phyloP scores from a whole-genome alignment of 202 grass and related monocot species.

The Thinopyrum obtusiflorum region DNA sequence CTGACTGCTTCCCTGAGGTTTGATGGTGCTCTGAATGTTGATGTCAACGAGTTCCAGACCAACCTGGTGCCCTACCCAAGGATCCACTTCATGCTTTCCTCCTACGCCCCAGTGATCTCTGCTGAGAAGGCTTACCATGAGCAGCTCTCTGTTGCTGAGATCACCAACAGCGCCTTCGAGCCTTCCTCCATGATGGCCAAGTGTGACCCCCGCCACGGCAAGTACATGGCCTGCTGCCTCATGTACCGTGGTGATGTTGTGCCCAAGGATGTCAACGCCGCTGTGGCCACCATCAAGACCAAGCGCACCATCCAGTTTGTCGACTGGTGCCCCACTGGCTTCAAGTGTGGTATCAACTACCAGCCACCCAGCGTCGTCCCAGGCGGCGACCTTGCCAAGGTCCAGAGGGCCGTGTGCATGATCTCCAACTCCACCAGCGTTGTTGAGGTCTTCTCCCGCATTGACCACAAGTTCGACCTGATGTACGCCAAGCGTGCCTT shows the following conservation, averaged over 20 bases:
- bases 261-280: slow-evolving; percentile 75
- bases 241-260: slow-evolving; percentile 88
- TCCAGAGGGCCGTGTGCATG: slow-evolving; percentile 87
- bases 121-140: slow-evolving; percentile 92
- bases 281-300: slow-evolving; percentile 79
- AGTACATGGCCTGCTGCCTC: slow-evolving; percentile 91
- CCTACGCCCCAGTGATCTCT: slow-evolving; percentile 79
- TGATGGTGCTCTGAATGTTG: slow-evolving; percentile 83
- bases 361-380: slow-evolving; percentile 80
- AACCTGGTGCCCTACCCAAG: slow-evolving; percentile 76
- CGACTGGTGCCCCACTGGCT: slow-evolving; percentile 81
- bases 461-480: slow-evolving; percentile 84
- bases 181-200: slow-evolving; percentile 88
- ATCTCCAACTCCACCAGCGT: slow-evolving; percentile 92
- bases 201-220: slow-evolving; percentile 79
- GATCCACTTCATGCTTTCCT: slow-evolving; percentile 92
- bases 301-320: slow-evolving; percentile 89
- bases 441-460: slow-evolving; percentile 82
- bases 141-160: slow-evolving; percentile 85
- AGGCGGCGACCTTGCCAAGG: slow-evolving; percentile 70
- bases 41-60: slow-evolving; percentile 79
- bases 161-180: slow-evolving; percentile 88
- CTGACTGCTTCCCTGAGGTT: slow-evolving; percentile 80
- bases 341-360: slow-evolving; percentile 94
- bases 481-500: slow-evolving; percentile 90